Conservation (phyloP, 106 monocot genomes). For the Iris macrosiphon region DNA sequence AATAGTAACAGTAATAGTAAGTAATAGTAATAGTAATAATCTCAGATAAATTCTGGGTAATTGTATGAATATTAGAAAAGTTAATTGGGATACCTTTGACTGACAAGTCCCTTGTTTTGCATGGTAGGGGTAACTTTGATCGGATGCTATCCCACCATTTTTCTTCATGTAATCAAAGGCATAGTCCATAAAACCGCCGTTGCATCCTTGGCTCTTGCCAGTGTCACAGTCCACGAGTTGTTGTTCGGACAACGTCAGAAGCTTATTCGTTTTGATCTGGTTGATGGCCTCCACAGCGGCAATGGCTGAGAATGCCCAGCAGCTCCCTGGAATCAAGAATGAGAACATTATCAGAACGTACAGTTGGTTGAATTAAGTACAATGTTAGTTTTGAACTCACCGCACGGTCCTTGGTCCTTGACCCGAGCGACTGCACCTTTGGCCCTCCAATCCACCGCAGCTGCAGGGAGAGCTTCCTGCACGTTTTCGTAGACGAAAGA, state of each 20-base stretch:
- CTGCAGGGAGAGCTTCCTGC: background rate
- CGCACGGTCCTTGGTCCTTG: constrained; percentile 20
- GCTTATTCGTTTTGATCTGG: constrained; percentile 35
- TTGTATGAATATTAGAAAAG: too few relatives aligned
- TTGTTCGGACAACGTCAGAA: constrained; percentile 52
- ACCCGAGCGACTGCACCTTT: constrained; percentile 17
- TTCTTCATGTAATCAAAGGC: constrained; percentile 48
- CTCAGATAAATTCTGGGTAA: too few relatives aligned
- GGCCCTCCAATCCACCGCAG: constrained; percentile 9
- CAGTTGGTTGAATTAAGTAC: too few relatives aligned
- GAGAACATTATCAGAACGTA: too few relatives aligned
- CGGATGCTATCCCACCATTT: constrained; percentile 32
- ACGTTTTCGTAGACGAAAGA: constrained; percentile 20
- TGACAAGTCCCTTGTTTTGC: constrained; percentile 22
- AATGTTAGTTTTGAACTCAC: constrained; percentile 13
- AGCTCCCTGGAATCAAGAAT: constrained; percentile 57
- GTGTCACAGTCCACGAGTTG: constrained; percentile 40
- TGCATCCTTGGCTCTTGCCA: constrained; percentile 21
- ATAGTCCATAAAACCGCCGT: constrained; percentile 33
- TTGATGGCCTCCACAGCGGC: constrained; percentile 45
- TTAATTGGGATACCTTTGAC: constrained; percentile 15
- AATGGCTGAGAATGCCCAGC: constrained; percentile 54
- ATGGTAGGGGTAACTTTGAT: constrained; percentile 33
- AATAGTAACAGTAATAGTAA: too few relatives aligned
- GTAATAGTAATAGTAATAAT: too few relatives aligned